These are phyloP conservation scores for Daphne laureola DNA, from an alignment of 441 rosid species.

Conservation along the genomic window DNA sequence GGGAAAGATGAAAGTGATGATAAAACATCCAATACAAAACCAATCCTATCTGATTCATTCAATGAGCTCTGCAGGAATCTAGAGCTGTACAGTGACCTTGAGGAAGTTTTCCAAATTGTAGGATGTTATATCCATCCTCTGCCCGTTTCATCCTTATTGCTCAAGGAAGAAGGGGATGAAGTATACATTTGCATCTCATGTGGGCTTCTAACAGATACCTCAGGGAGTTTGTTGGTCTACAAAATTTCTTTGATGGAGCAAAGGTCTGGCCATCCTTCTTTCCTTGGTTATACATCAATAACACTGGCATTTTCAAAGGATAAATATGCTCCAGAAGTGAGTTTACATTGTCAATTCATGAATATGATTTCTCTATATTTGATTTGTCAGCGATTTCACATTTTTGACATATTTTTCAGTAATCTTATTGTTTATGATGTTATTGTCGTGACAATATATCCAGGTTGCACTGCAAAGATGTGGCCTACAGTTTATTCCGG, in stretches of 20 bases:
- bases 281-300: constrained; percentile 57
- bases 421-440: constrained; percentile 1
- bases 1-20: constrained; percentile 18
- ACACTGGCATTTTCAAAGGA: constrained; percentile 38
- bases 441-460: background rate
- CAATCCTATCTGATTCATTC: constrained; percentile 27
- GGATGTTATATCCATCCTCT: constrained; percentile 78
- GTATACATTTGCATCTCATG: constrained; percentile 55
- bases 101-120: constrained; percentile 36
- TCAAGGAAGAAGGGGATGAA: constrained; percentile 44
- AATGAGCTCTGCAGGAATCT: constrained; percentile 27
- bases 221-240: constrained; percentile 57
- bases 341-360: constrained; percentile 11
- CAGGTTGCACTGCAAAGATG: constrained; percentile 57
- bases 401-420: constrained; percentile 7
- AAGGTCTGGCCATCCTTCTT: constrained; percentile 56
- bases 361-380: constrained; percentile 1
- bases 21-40: constrained; percentile 18
- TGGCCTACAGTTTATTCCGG: constrained; percentile 62
- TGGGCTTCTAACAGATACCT: constrained; percentile 36
- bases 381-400: constrained; percentile 13
- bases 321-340: constrained; percentile 40
- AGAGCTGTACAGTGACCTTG: constrained; percentile 35
- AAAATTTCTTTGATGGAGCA: constrained; percentile 44
- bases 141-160: constrained; percentile 50